Percentiles rank a stretch among this genome's conserved stretches.
These are phyloP conservation scores for Spergularia bocconei DNA, from an alignment of 148 eudicot species.

Conservation along the genomic window DNA sequence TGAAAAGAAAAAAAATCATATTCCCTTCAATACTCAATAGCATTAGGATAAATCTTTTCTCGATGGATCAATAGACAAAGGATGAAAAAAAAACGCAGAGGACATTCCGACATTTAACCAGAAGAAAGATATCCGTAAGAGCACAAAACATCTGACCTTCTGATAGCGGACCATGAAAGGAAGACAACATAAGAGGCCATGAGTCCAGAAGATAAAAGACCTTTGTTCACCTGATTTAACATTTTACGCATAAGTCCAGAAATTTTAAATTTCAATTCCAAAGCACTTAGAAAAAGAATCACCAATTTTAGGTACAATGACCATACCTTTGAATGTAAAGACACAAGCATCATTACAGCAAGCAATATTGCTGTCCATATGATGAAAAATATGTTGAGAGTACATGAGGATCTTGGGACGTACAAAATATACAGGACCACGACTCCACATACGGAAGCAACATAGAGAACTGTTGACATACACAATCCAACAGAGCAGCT, in stretches of 20 bases:
- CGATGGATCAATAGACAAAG: background rate
- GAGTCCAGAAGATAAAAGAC: conserved; percentile 87
- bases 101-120: too few relatives aligned
- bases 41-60: too few relatives aligned
- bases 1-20: background rate
- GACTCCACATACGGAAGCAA: conserved; percentile 71
- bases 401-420: conserved; percentile 65
- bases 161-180: conserved; percentile 90
- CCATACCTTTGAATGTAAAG: conserved; percentile 83
- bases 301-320: background rate
- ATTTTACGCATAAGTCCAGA: conserved; percentile 11
- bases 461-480: conserved; percentile 70
- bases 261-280: background rate
- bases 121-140: background rate
- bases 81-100: background rate
- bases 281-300: background rate
- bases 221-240: conserved; percentile 77
- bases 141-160: conserved; percentile 54
- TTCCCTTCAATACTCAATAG: background rate
- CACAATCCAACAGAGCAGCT: conserved; percentile 76
- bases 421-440: conserved; percentile 61
- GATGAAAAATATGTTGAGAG: conserved; percentile 90
- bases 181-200: conserved; percentile 90
- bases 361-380: conserved; percentile 79
- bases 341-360: conserved; percentile 73